Conservation (phyloP, 2,329 filamentous ascomycete genomes). For the Colletotrichum cereale region DNA sequence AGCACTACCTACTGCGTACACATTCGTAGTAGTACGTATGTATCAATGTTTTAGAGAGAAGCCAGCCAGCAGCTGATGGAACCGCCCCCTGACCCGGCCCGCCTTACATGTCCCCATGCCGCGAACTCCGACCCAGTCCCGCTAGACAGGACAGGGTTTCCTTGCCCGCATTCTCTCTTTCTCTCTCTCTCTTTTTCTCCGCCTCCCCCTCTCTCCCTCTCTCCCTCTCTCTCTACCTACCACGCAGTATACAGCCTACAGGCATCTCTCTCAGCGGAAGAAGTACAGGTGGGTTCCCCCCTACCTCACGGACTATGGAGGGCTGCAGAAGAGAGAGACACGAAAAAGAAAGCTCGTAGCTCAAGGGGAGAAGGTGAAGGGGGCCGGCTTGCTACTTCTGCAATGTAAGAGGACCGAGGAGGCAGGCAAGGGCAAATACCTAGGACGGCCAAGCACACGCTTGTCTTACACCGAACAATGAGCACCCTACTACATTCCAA, state of each 20-base stretch:
- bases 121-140: constrained; percentile 29
- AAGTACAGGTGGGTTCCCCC: neutral
- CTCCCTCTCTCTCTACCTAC: too few species aligned
- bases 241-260: too few species aligned
- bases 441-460: neutral
- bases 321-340: constrained; percentile 1
- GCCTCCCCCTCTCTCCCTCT: too few species aligned
- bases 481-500: neutral
- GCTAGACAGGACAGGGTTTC: neutral
- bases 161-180: neutral
- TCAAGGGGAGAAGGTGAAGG: neutral
- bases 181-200: neutral
- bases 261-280: neutral
- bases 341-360: constrained; percentile 16
- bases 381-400: neutral
- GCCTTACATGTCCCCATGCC: constrained; percentile 19
- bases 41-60: neutral
- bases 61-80: neutral
- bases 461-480: constrained; percentile 28
- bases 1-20: too few species aligned
- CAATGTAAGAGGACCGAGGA: constrained; percentile 27
- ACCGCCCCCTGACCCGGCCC: constrained; percentile 33
- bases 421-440: constrained; percentile 33
- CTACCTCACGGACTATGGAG: constrained; percentile 9
- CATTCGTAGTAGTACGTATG: too few species aligned